These are phyloP conservation scores for Candida railenensis DNA, from an alignment of 805 yeast genomes.

Conservation along the genomic window DNA sequence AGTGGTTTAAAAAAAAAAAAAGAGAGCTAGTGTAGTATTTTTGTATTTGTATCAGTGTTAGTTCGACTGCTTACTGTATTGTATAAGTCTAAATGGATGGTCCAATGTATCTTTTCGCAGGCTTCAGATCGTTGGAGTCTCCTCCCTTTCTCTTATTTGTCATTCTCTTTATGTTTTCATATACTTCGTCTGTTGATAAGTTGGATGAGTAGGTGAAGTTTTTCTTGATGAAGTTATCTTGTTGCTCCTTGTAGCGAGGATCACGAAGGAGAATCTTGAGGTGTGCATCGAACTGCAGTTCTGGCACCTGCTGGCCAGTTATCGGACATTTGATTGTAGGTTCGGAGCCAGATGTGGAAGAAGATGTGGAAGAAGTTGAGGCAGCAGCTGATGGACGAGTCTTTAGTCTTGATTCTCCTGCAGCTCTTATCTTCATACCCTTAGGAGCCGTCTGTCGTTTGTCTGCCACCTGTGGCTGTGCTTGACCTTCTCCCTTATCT, in stretches of 20 bases:
- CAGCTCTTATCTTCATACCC: slow-evolving; percentile 66
- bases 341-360: slow-evolving; percentile 16
- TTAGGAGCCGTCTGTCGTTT: slow-evolving; percentile 20
- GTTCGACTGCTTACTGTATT: no score
- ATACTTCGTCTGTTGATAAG: slow-evolving; percentile 56
- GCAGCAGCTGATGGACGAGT: slow-evolving; percentile 14
- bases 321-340: slow-evolving; percentile 70
- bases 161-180: slow-evolving; percentile 56
- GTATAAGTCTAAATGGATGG: slow-evolving; percentile 6
- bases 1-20: not conserved
- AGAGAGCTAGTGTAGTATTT: not conserved
- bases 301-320: slow-evolving; percentile 69
- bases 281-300: slow-evolving; percentile 68
- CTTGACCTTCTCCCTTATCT: slow-evolving; percentile 2
- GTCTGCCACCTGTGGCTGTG: not conserved
- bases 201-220: slow-evolving; percentile 48
- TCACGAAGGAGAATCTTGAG: slow-evolving; percentile 68
- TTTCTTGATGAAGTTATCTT: slow-evolving; percentile 57
- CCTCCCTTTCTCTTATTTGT: slow-evolving; percentile 26
- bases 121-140: slow-evolving; percentile 6
- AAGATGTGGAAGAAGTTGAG: slow-evolving; percentile 8
- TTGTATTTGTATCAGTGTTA: not conserved
- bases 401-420: slow-evolving; percentile 64
- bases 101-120: slow-evolving; percentile 15
- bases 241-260: slow-evolving; percentile 74